phyloP scores from a whole-genome alignment of 805 yeast species.

The Priceomyces fermenticarens region DNA sequence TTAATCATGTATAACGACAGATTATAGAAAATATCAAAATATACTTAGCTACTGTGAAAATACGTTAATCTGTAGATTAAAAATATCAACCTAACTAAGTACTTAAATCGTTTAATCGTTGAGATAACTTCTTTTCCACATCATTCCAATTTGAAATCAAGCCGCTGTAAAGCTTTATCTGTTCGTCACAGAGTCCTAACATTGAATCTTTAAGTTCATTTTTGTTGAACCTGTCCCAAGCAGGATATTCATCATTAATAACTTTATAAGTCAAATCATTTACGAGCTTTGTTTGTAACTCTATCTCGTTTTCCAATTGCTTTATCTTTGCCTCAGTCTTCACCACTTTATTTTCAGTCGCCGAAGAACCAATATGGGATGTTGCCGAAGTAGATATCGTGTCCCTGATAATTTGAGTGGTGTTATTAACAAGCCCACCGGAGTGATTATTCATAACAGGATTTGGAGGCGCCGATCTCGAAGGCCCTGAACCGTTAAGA shows the following conservation, averaged over 20 bases:
- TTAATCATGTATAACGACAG: background rate
- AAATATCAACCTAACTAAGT: conserved; percentile 1
- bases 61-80: background rate
- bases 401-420: conserved; percentile 47
- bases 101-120: conserved; percentile 22
- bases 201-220: conserved; percentile 72
- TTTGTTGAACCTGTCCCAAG: conserved; percentile 79
- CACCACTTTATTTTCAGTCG: conserved; percentile 42
- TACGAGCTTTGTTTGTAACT: conserved; percentile 42
- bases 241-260: conserved; percentile 48
- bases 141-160: conserved; percentile 70
- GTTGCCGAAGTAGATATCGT: conserved; percentile 49
- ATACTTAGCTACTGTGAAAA: background rate
- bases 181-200: conserved; percentile 68
- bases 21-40: background rate
- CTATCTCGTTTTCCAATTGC: conserved; percentile 45
- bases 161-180: conserved; percentile 68
- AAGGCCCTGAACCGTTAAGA: conserved; percentile 9
- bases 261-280: conserved; percentile 45
- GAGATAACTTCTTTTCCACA: conserved; percentile 37
- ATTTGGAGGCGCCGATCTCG: conserved; percentile 26
- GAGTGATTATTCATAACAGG: conserved; percentile 23
- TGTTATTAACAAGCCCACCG: conserved; percentile 38
- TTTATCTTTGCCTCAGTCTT: conserved; percentile 41
- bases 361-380: conserved; percentile 37